phyloP scores from a whole-genome alignment of 805 yeast species.

The Candida vartiovaarae region DNA sequence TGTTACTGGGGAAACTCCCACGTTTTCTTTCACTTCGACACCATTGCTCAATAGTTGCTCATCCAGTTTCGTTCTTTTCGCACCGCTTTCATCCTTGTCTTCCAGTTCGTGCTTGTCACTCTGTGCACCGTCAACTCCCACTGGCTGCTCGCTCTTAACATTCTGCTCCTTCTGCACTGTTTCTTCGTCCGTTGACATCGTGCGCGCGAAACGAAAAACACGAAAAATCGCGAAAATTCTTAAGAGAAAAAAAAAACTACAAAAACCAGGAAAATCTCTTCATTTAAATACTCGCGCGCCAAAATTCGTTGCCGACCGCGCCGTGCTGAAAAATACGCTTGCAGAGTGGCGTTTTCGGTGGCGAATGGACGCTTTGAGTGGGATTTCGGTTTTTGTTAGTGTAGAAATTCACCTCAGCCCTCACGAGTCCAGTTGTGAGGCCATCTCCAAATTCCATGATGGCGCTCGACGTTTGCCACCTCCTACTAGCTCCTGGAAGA shows the following conservation, averaged over 20 bases:
- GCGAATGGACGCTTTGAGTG: not conserved
- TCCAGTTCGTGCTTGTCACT: slow-evolving; percentile 8
- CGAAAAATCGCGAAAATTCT: not conserved
- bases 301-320: not conserved
- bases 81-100: slow-evolving; percentile 1
- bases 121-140: not conserved
- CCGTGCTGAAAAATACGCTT: slow-evolving; percentile 6
- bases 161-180: not conserved
- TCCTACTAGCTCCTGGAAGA: too few species aligned
- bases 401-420: too few species aligned
- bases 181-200: not conserved
- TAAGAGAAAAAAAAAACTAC: not conserved
- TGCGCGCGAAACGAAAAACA: not conserved
- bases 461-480: too few species aligned
- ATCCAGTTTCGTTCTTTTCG: slow-evolving; percentile 7
- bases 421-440: too few species aligned
- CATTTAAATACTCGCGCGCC: slow-evolving; percentile 12
- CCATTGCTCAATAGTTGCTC: not conserved
- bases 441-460: too few species aligned
- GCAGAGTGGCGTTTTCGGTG: too few species aligned
- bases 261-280: slow-evolving; percentile 9
- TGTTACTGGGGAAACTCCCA: too few species aligned
- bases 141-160: not conserved
- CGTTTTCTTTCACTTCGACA: too few species aligned
- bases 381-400: too few species aligned